Evolutionary conservation across 257 asterid species (phyloP).

Genomic region (Solanum gracilifrons): DNA sequence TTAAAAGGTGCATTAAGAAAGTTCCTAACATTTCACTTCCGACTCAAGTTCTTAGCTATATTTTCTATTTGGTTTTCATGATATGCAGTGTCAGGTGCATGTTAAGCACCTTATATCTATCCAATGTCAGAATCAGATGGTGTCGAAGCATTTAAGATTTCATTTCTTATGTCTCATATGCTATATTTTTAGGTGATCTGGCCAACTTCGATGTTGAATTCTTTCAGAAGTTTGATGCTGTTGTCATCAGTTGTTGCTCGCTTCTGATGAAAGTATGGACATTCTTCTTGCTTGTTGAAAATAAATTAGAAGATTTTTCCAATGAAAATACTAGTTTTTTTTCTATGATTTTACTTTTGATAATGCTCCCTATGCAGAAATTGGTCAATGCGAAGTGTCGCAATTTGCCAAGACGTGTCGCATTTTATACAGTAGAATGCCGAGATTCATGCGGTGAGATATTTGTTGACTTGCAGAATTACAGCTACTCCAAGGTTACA

Average conservation of each 20-base stretch:
- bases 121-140: not conserved
- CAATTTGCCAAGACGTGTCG: slow-evolving; percentile 52
- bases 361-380: slow-evolving; percentile 33
- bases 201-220: slow-evolving; percentile 21
- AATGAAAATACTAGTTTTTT: not conserved
- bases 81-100: not conserved
- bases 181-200: slow-evolving; percentile 21
- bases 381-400: slow-evolving; percentile 82
- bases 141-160: not conserved
- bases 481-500: slow-evolving; percentile 63
- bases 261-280: slow-evolving; percentile 18
- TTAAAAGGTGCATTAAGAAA: not conserved
- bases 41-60: not conserved
- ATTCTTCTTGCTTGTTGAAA: not conserved
- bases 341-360: not conserved
- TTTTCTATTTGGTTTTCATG: not conserved
- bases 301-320: not conserved
- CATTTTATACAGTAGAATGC: slow-evolving; percentile 82
- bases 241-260: slow-evolving; percentile 26
- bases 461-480: slow-evolving; percentile 89
- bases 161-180: not conserved
- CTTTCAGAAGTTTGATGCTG: slow-evolving; percentile 28
- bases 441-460: slow-evolving; percentile 92
- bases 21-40: not conserved
- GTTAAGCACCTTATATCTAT: not conserved